Base-by-base conservation (phyloP, 176 grass and related monocot genomes). In the Aegilops umbellulata region DNA sequence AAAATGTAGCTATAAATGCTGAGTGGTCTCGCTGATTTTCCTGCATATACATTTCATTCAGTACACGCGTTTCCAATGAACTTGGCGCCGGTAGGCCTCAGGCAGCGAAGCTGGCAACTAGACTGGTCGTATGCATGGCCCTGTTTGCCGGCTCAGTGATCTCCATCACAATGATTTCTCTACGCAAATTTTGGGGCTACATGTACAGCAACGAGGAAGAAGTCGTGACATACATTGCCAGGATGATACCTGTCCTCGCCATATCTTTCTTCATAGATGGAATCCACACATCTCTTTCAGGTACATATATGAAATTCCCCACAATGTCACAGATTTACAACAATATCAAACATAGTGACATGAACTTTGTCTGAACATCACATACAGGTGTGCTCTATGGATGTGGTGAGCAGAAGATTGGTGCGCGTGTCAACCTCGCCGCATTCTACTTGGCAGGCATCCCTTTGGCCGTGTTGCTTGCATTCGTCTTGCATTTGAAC, bases 361-460 rank as follows among this genome's bases (percentile, higher is more conserved):
- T 61, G 60, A 61, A 25, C 60, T 23, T 23, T 25, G 20, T 25
- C 60, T 61, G 3, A 67, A 65, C 41, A 58, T 68, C 6, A 17
- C 49, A 53, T 53, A 19, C 84, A 86, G 84, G 84, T 0, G 47
- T 86, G 6, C 47, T 79, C 1, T 79, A 64, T 2, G 75, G 84
- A 12, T 86, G 84, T 8, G 84, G 84, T 1, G 30, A 69, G 51
- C 84, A 79, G 27, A 86, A 79, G 13, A 32, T 61, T 8, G 84
- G 84, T 0, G 84, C 84, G n/a, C 24, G 11, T 4, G 65, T 86
- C 3, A 86, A 86, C 30, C 76, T 79, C 7, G 65, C 49, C 1
- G 76, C 76, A 4, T 86, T 79, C 76, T 86, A 86, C 84, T 30
- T 86, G 17, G 17, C 26, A 23, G 75, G 84, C 16, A 85, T 85